Percentiles rank a stretch among this genome's conserved stretches.
Conservation (phyloP, 2,329 filamentous ascomycete species). For the Pyrenochaeta sp. region DNA sequence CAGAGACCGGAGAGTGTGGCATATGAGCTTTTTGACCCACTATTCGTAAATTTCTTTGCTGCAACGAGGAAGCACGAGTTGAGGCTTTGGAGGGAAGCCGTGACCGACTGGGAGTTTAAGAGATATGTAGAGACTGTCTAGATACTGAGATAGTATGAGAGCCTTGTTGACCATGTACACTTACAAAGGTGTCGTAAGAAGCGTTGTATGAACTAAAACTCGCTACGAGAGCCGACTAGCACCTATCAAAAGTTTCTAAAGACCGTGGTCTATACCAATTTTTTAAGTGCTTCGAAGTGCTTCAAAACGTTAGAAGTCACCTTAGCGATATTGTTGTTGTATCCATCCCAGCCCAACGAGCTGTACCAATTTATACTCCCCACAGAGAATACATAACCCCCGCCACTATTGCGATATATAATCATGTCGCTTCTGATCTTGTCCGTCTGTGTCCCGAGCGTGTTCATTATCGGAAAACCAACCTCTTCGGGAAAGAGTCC, state of each 20-base stretch:
- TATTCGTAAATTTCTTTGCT: constrained; percentile 90
- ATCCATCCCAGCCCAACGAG: neutral
- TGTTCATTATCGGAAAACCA: neutral
- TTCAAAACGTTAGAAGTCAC: neutral
- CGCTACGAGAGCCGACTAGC: too few species aligned
- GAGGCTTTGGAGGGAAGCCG: constrained; percentile 86
- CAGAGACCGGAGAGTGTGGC: constrained; percentile 60
- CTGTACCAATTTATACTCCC: neutral
- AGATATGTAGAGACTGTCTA: neutral
- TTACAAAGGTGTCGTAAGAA: too few species aligned
- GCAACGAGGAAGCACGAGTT: constrained; percentile 90
- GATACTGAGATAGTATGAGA: too few species aligned
- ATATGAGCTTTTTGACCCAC: constrained; percentile 85
- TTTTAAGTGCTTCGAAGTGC: too few species aligned
- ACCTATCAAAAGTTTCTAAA: too few species aligned
- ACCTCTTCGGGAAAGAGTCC: neutral
- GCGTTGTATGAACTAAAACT: too few species aligned
- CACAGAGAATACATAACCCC: neutral
- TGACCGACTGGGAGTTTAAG: constrained; percentile 78
- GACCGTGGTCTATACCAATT: too few species aligned
- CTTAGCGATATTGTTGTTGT: neutral
- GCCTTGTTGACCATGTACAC: too few species aligned
- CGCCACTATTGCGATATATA: neutral
- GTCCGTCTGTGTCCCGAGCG: neutral
- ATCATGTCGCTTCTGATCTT: neutral